Evolutionary conservation across 345 rosid species (phyloP).

Genomic region (Hevea brasiliensis): DNA sequence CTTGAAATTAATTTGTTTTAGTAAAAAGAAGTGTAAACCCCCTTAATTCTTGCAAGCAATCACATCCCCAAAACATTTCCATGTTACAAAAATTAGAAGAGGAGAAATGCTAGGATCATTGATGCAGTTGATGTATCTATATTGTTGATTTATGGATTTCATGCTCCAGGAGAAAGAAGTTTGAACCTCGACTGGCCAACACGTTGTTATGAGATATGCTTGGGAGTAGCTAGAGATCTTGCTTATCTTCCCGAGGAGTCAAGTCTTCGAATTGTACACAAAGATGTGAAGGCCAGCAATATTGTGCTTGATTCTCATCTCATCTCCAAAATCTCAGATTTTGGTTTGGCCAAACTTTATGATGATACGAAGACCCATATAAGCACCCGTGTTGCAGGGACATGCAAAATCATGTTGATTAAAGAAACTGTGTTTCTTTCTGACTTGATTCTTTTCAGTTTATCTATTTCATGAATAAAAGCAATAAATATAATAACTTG

Average conservation of each 20-base stretch:
- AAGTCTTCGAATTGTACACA: slow-evolving; percentile 51
- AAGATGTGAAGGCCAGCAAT: slow-evolving; percentile 57
- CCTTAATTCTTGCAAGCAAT: too few species aligned
- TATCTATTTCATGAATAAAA: too few species aligned
- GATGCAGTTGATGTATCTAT: too few species aligned
- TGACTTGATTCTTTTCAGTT: too few species aligned
- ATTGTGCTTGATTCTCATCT: slow-evolving; percentile 51
- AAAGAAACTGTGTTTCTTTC: background rate
- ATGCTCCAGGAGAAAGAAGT: slow-evolving; percentile 35
- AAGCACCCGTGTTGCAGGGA: slow-evolving; percentile 61
- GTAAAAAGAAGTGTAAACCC: too few species aligned
- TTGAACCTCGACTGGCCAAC: slow-evolving; percentile 45
- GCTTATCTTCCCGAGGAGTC: slow-evolving; percentile 64
- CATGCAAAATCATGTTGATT: slow-evolving; percentile 36
- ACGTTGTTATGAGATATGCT: slow-evolving; percentile 39
- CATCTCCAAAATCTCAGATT: slow-evolving; percentile 59
- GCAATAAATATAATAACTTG: background rate
- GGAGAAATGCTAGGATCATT: too few species aligned
- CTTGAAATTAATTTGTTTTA: too few species aligned
- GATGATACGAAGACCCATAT: slow-evolving; percentile 56
- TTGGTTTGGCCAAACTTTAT: slow-evolving; percentile 59
- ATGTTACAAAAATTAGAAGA: too few species aligned
- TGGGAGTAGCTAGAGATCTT: slow-evolving; percentile 64
- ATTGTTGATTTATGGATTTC: slow-evolving; percentile 15
- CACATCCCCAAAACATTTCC: too few species aligned